Evolutionary conservation across 306 rosid species (phyloP).

Genomic region (Ormosia semicastrata): DNA sequence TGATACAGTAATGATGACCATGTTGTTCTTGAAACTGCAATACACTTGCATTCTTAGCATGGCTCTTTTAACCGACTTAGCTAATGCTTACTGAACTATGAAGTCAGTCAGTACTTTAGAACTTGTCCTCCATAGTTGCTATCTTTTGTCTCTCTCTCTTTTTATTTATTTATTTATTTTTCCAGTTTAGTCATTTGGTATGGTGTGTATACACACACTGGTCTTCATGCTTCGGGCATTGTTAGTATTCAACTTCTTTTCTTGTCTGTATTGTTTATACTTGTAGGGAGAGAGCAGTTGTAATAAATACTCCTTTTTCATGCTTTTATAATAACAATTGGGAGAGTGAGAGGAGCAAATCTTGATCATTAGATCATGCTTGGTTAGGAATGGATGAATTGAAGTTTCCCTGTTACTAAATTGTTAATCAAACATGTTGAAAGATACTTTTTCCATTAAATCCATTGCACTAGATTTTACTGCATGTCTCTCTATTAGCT

Average conservation of each 20-base stretch:
- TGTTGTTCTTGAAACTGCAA: background rate
- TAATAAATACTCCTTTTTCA: too few relatives aligned
- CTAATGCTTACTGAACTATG: background rate
- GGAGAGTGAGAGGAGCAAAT: background rate
- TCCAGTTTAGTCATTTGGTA: background rate
- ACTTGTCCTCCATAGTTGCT: background rate
- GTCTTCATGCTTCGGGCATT: background rate
- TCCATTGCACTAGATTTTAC: background rate
- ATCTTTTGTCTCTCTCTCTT: too few relatives aligned
- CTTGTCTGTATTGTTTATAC: background rate
- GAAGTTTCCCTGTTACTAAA: background rate
- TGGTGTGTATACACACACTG: background rate
- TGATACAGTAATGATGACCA: background rate
- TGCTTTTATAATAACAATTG: too few relatives aligned
- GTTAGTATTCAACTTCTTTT: background rate
- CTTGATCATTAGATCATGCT: background rate
- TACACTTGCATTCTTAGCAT: background rate
- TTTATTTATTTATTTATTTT: background rate
- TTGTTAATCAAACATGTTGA: background rate
- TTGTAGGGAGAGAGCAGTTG: background rate
- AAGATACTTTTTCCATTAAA: background rate
- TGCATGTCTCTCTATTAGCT: background rate
- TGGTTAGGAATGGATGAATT: background rate
- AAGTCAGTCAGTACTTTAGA: background rate
- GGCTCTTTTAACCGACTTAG: background rate